phyloP scores from a whole-genome alignment of 2,329 filamentous ascomycete species.

The Monascus ruber region DNA sequence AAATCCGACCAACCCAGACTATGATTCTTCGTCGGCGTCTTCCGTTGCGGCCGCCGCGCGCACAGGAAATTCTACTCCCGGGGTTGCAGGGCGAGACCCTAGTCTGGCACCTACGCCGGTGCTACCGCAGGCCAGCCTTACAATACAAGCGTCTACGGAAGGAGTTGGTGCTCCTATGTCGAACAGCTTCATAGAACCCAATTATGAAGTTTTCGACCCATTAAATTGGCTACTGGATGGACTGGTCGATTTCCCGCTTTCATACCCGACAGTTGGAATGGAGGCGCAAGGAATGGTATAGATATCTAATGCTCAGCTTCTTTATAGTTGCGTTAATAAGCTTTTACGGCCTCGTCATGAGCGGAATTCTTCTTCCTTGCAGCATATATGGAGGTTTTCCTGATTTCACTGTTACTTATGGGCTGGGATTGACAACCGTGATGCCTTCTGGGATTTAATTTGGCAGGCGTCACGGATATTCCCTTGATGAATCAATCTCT shows the following conservation, averaged over 20 bases:
- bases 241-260: slow-evolving; percentile 67
- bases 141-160: slow-evolving; percentile 14
- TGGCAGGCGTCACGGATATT: too few species aligned
- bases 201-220: slow-evolving; percentile 83
- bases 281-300: slow-evolving; percentile 31
- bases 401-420: too few species aligned
- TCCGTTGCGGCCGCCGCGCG: slow-evolving; percentile 34
- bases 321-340: too few species aligned
- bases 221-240: slow-evolving; percentile 90
- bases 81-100: slow-evolving; percentile 29
- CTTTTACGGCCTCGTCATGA: too few species aligned
- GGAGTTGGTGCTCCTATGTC: slow-evolving; percentile 19
- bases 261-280: slow-evolving; percentile 45
- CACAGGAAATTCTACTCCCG: slow-evolving; percentile 24
- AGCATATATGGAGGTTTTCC: too few species aligned
- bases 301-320: not conserved
- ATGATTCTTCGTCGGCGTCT: slow-evolving; percentile 60
- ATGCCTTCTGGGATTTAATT: too few species aligned
- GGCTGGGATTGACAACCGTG: too few species aligned
- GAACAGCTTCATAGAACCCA: slow-evolving; percentile 51
- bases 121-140: slow-evolving; percentile 20
- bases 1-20: slow-evolving; percentile 77
- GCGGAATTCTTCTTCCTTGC: too few species aligned
- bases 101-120: slow-evolving; percentile 31
- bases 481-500: too few species aligned